Conservation (phyloP, 371 early-diverging fungal genomes). For the Mortierella sp. region DNA sequence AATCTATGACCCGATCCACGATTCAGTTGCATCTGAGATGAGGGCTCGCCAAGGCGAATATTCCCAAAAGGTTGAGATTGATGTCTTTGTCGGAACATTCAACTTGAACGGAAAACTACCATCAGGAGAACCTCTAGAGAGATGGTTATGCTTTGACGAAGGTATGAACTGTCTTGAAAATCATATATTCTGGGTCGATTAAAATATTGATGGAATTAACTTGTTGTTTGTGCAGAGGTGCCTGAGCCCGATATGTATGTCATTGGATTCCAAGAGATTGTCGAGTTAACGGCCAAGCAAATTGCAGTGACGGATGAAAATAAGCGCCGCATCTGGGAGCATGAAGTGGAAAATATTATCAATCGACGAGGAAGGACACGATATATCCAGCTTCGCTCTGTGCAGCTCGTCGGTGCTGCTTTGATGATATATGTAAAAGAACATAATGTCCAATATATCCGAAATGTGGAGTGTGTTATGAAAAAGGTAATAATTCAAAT, state of each 20-base stretch:
- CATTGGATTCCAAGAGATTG: slow-evolving; percentile 95
- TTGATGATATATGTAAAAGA: slow-evolving; percentile 85
- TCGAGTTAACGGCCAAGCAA: slow-evolving; percentile 89
- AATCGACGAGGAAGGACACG: slow-evolving; percentile 61
- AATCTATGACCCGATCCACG: slow-evolving; percentile 74
- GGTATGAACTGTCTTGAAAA: slow-evolving; percentile 33
- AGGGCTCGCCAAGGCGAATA: slow-evolving; percentile 66
- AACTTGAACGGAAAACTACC: slow-evolving; percentile 90
- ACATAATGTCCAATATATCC: slow-evolving; percentile 75
- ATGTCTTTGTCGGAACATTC: slow-evolving; percentile 88
- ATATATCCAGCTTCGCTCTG: slow-evolving; percentile 84
- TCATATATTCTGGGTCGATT: too few relatives aligned
- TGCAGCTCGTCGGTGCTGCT: slow-evolving; percentile 91
- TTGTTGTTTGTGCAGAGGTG: slow-evolving; percentile 34
- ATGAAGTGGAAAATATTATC: slow-evolving; percentile 69
- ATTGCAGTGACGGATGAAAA: slow-evolving; percentile 85
- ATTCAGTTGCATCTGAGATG: slow-evolving; percentile 67
- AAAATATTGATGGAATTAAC: background rate
- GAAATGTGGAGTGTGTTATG: slow-evolving; percentile 83
- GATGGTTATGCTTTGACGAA: slow-evolving; percentile 73
- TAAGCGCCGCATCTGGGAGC: slow-evolving; percentile 73
- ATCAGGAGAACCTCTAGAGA: slow-evolving; percentile 70
- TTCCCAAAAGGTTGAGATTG: slow-evolving; percentile 64
- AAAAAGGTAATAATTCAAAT: slow-evolving; percentile 69
- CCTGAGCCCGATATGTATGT: slow-evolving; percentile 85